Evolutionary conservation across 164 flowering plant genomes (phyloP), one percentile per base, ranked within the genome.

Genomic region (Liquidambar formosana): DNA sequence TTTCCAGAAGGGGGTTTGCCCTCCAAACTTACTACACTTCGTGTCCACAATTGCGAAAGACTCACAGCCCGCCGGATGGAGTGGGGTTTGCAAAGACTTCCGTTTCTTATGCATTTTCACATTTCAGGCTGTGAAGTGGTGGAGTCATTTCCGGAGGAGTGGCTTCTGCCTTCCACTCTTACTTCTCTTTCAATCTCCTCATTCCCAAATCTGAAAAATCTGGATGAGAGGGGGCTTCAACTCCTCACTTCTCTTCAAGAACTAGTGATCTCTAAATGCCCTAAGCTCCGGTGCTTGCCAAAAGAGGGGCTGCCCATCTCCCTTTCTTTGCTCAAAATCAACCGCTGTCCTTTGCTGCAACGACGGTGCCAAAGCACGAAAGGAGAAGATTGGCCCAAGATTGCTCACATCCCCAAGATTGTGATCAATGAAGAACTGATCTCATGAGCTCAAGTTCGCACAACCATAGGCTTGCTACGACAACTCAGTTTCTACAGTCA

Each of bases 1-100:
- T 65, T 75, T 54, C 73, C 72, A 19, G 67, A 63, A 15, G 71
- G 65, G 13, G 73, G 76, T 16, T 65, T 75, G 49, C 81, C 81
- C 1, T 11, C 66, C 10, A 68, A 28, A 11, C 56, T 78, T 10
- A 10, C 6, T 11, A 21, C 48, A 9, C 68, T 78, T 45, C 0
- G 1, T 5, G 65, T 78, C 43, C 5, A 0, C 1, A 22, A 13
- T 41, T 69, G 66, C 43, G 2, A 2, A 2, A 33, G 41, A 6
- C 41, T 33, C 41, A 33, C 6, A 6, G 16, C 56, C 15, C 27
- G 22, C 16, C 25, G 66, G 14, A 53, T 33, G 41, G 48, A 64
- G 5, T 71, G 68, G 74, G 54, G 46, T 25, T 65, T 65, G 46
- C 26, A 59, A 15, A 53, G 21, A 8, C 70, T 73, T 0, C 28